Percentiles rank a stretch among this genome's conserved stretches.
Evolutionary conservation across 1,139 yeast species (phyloP).

Genomic region (Candida sojae): DNA sequence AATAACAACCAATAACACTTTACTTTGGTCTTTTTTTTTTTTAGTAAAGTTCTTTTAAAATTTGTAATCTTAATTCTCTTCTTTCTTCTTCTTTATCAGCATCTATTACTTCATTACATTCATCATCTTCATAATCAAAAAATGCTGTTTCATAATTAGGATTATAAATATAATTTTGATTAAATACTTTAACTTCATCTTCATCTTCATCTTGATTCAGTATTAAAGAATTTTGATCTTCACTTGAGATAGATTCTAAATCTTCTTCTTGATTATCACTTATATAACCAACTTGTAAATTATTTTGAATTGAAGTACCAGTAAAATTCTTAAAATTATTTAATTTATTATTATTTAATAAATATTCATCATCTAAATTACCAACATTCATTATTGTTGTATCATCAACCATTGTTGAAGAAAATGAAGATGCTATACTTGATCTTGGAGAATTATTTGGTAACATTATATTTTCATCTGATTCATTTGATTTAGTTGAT

Average conservation of each 20-base stretch:
- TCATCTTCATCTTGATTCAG: background rate
- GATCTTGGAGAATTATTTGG: conserved; percentile 1
- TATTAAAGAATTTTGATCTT: background rate
- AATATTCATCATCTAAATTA: conserved; percentile 27
- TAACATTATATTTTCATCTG: conserved; percentile 5
- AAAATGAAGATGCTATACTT: background rate
- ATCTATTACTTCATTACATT: conserved; percentile 17
- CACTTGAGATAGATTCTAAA: background rate
- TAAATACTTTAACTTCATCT: conserved; percentile 9
- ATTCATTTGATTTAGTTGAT: conserved; percentile 15
- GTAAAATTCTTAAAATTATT: conserved; percentile 32
- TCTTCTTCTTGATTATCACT: background rate
- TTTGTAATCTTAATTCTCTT: conserved; percentile 40
- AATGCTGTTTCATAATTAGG: conserved; percentile 3
- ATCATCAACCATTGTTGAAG: background rate
- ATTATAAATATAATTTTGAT: conserved; percentile 7
- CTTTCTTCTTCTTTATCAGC: conserved; percentile 38
- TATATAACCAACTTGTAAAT: conserved; percentile 9
- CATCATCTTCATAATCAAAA: conserved; percentile 8
- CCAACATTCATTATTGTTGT: background rate
- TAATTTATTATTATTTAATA: conserved; percentile 21
- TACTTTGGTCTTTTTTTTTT: background rate
- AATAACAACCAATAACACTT: background rate
- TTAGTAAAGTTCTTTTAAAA: conserved; percentile 32
- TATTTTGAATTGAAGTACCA: conserved; percentile 24